Evolutionary conservation across 768 basidiomycete species (phyloP), one percentile per base, ranked within the genome.

Genomic region (Boletus subcaerulescens): DNA sequence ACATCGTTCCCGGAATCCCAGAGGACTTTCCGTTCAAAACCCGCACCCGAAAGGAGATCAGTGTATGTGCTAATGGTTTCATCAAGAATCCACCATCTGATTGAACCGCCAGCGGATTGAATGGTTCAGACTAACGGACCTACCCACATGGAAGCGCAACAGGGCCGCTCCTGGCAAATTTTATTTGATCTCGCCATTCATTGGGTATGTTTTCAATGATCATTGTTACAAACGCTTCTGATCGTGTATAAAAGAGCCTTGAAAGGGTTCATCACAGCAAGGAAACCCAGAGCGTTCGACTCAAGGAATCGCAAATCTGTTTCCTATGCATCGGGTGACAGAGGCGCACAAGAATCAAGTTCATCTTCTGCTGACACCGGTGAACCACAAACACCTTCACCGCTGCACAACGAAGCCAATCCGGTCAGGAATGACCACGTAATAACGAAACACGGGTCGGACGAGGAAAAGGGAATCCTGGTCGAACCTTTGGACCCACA

Each of bases 21-120:
- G 94, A 98, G 73, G 85, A 90, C 63, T 94, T 85, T 59, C 78
- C 80, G 3, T 99, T 99, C 75, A 82, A 89, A 72, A 97, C 97
- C 6, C 87, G 89, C 71, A 99, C 97, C 2, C 79, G 96, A 53
- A 99, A 98, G 73, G 97, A 99, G 77, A 99, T 99, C 63, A 96
- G 94, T 66, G 95, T 97, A 78, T 65, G 85, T 69, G 49, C 14
- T 22, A 22, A 43, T 40, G 24, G 17, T 59, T 38, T 53, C 39
- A 45, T 45, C 41, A 14, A 38, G 53, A 47, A 31, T 35, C 20
- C 45, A 36, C 44, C 26, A 35, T 55, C 59, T 64, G 38, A 57
- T 49, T 54, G 32, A 35, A n/a, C 50, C 20, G 42, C 36, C 67
- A 98, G 95, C 92, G 91, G 77, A 98, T 98, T 61, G 88, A 94